Percentiles rank a stretch among this genome's conserved stretches.
These are phyloP conservation scores for Holtermannia corniformis DNA, from an alignment of 768 basidiomycete species.

Conservation along the genomic window DNA sequence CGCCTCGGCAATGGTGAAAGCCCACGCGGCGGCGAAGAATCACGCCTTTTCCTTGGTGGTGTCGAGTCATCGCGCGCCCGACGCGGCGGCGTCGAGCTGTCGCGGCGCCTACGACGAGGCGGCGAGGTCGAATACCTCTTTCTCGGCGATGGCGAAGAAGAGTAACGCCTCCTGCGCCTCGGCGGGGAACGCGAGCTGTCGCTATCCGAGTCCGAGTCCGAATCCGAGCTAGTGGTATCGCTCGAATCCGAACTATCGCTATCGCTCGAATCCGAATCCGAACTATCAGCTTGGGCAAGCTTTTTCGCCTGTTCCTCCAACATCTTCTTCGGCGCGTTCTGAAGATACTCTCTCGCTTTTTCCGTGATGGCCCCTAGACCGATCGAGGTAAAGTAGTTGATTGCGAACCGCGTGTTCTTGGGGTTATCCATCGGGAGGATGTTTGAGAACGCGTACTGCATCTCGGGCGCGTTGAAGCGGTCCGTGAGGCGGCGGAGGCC, in stretches of 20 bases:
- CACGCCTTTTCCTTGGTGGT: slow-evolving; percentile 3
- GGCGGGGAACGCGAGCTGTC: slow-evolving; percentile 7
- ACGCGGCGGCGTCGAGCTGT: slow-evolving; percentile 35
- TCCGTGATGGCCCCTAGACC: slow-evolving; percentile 84
- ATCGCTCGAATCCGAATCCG: slow-evolving; percentile 22
- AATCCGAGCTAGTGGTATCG: slow-evolving; percentile 44
- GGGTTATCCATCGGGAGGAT: slow-evolving; percentile 97
- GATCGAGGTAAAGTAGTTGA: slow-evolving; percentile 97
- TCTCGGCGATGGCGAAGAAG: slow-evolving; percentile 3
- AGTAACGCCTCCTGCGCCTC: slow-evolving; percentile 14
- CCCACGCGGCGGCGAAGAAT: slow-evolving; percentile 1
- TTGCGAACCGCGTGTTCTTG: slow-evolving; percentile 81
- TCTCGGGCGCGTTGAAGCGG: slow-evolving; percentile 78
- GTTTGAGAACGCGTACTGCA: slow-evolving; percentile 58
- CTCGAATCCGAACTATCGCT: slow-evolving; percentile 21
- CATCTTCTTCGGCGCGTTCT: slow-evolving; percentile 84
- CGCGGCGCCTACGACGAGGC: slow-evolving; percentile 9
- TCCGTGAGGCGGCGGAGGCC: slow-evolving; percentile 78
- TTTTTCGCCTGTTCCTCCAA: slow-evolving; percentile 88
- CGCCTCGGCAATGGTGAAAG: slow-evolving; percentile 5
- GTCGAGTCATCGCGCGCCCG: slow-evolving; percentile 16
- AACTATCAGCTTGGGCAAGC: slow-evolving; percentile 57
- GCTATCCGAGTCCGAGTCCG: slow-evolving; percentile 40
- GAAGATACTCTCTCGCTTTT: slow-evolving; percentile 91
- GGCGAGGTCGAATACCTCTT: slow-evolving; percentile 4